Evolutionary conservation across 2,329 filamentous ascomycete species (phyloP), one percentile per base, ranked within the genome.

Genomic region (Claviceps fusiformis): DNA sequence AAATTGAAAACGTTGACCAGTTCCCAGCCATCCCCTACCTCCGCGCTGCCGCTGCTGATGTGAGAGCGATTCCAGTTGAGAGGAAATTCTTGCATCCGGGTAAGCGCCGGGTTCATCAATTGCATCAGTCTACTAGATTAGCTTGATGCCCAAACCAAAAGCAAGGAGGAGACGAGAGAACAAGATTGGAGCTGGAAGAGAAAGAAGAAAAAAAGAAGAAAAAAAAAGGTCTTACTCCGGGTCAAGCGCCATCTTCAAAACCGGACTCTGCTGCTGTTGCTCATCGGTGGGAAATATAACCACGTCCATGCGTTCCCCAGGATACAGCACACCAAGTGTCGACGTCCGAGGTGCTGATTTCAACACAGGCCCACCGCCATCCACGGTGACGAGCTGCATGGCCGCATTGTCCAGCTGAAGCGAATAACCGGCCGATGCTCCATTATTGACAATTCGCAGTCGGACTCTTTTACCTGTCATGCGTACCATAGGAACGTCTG

Each of bases 231-330:
- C 59, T 50, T 46, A 60, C 59, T 59, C 59, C 29, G 33, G 47
- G 27, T 60, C 59, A 24, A 60, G 58, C 9, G 39, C 47, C 2
- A 60, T 17, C 29, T 44, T 33, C n/a, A 56, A 46, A 15, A 19
- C 33, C 17, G 39, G 19, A 10, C 19, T 24, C 15, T 35, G 13
- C 17, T n/a, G 6, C n/a, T 46, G 31, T 19, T 33, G 17, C 29
- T 35, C 19, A 9, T 19, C 17, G 1, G 24, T 27, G 3, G n/a
- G 24, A 8, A n/a, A 27, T 17, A 35, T 7, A 15, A 49, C 13
- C 41, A 61, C 19, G 44, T 63, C 61, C 24, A 62, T 58, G 24
- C 61, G 59, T 49, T 63, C 59, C 9, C 61, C 61, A 3, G 61
- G 61, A 52, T 63, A 61, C n/a, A 63, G 39, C 3, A 62, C 56